Conservation (phyloP, 305 asterid species). For the Fraxinus angustifolia region DNA sequence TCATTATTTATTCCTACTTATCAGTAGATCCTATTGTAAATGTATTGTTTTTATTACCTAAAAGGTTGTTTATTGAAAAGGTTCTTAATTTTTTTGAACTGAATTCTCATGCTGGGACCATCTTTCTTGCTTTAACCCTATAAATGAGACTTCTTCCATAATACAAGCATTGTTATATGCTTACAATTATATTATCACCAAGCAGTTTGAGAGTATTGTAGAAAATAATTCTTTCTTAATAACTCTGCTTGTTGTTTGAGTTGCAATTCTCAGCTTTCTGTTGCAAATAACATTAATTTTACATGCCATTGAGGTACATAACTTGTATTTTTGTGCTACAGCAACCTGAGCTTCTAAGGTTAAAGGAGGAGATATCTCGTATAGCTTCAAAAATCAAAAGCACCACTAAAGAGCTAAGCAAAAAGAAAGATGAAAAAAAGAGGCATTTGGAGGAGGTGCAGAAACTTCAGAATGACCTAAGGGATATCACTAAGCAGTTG, state of each 20-base stretch:
- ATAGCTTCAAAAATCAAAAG: conserved; percentile 69
- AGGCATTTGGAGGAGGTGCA: conserved; percentile 66
- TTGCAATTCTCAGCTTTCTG: conserved; percentile 11
- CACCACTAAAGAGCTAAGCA: conserved; percentile 68
- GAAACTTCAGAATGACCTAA: conserved; percentile 81
- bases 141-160: not conserved
- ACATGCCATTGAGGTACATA: not conserved
- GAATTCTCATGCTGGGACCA: not conserved
- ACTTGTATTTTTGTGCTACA: conserved; percentile 32
- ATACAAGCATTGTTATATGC: not conserved
- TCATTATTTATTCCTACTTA: not conserved
- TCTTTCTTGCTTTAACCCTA: not conserved
- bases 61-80: not conserved
- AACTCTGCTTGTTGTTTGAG: conserved; percentile 10
- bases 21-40: not conserved
- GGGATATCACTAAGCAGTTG: conserved; percentile 71
- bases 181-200: not conserved
- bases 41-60: not conserved
- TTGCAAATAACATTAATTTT: conserved; percentile 6
- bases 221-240: not conserved
- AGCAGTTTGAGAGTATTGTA: not conserved
- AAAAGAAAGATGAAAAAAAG: conserved; percentile 75
- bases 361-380: conserved; percentile 87
- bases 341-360: conserved; percentile 91
- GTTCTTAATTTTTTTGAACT: not conserved